Evolutionary conservation across 2,329 filamentous ascomycete genomes (phyloP), one percentile per base, ranked within the genome.

Genomic region (Akanthomyces dipterigenus): DNA sequence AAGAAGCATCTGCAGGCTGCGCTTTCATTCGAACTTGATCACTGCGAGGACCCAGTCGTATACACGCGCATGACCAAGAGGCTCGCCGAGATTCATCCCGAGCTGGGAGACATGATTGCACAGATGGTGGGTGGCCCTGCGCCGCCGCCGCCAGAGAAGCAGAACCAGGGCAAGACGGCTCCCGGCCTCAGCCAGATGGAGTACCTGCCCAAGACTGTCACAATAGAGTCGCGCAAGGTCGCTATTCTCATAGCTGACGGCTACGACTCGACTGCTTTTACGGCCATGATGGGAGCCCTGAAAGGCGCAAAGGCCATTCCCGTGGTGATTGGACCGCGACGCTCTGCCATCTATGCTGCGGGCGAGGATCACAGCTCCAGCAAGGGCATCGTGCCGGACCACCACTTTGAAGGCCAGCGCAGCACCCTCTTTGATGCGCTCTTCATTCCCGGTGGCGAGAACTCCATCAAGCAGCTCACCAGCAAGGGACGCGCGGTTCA

Each of bases 361-460:
- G 83, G 83, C 8, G 82, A 83, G 63, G 79, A 83, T 64, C 57
- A 42, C 38, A 76, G 75, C 1, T 71, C 73, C 3, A 75, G 78
- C 43, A 80, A 80, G 60, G 85, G 84, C 5, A 75, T 89, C 0
- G 74, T 82, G 26, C 87, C 91, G 0, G 88, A 92, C 66, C 89
- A 95, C 70, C 88, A 93, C 70, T 84, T 93, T 55, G 88, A 93
- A 66, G 90, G 89, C 0, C 86, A 89, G 82, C 84, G 90, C 18
- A 90, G 87, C 31, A 91, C 88, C 40, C 85, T 95, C 80, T 93
- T 93, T 65, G 91, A 95, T 70, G 87, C 89, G 0, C 70, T 93
- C 31, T 92, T 91, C 69, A 76, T 96, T 3, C 90, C 90, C 1
- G 89, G 89, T 1, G 90, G 91, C 1, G 77, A 80, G 0, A 78